Conservation (phyloP, 2,329 filamentous ascomycete species). For the Colletotrichum coccodes region DNA sequence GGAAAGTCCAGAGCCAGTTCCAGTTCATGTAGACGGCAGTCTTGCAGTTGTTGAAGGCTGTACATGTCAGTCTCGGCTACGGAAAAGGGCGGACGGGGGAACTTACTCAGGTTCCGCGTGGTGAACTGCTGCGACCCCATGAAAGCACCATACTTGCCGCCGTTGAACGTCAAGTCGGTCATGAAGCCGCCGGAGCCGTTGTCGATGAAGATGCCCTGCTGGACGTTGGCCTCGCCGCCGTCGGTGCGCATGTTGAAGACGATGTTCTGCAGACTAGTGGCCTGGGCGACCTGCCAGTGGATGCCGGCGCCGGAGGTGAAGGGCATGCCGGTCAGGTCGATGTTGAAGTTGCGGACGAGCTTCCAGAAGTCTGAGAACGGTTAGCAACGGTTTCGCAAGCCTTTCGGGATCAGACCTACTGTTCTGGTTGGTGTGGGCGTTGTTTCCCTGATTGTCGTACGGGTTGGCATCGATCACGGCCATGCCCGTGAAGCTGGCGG, state of each 20-base stretch:
- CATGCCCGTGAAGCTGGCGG: conserved; percentile 80
- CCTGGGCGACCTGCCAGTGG: conserved; percentile 89
- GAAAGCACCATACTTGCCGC: conserved; percentile 81
- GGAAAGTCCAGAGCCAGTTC: conserved; percentile 90
- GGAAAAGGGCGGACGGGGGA: neutral
- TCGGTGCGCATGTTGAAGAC: conserved; percentile 82
- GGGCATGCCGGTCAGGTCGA: conserved; percentile 77
- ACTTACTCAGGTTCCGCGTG: conserved; percentile 75
- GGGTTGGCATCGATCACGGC: conserved; percentile 90
- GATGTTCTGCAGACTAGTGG: conserved; percentile 83
- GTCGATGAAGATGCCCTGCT: conserved; percentile 86
- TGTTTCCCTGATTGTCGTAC: conserved; percentile 74
- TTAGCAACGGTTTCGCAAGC: conserved; percentile 43
- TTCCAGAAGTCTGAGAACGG: conserved; percentile 73
- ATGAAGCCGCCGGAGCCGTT: conserved; percentile 88
- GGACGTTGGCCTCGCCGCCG: conserved; percentile 70
- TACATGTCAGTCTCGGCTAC: neutral
- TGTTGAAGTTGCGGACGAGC: conserved; percentile 82
- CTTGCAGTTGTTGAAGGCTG: conserved; percentile 77
- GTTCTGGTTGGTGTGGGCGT: conserved; percentile 84
- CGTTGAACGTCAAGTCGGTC: conserved; percentile 85
- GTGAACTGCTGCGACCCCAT: conserved; percentile 91
- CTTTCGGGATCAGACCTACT: neutral
- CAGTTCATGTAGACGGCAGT: conserved; percentile 91
- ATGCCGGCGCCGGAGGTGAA: conserved; percentile 73